These are phyloP conservation scores for Fusarium setosum DNA, from an alignment of 2,329 filamentous ascomycete species.

Conservation along the genomic window DNA sequence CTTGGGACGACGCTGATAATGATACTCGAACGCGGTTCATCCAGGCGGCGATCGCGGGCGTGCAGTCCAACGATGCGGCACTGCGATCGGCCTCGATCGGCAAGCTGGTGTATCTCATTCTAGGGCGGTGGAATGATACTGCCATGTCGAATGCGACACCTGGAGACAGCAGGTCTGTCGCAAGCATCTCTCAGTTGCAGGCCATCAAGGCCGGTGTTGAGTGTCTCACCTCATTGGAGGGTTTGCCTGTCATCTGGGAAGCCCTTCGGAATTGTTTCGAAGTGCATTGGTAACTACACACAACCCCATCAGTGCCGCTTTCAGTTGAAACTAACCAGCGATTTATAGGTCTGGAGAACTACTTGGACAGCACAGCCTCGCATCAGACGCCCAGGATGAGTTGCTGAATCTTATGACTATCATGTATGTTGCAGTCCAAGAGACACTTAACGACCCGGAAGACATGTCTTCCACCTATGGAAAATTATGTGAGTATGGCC, in stretches of 20 bases:
- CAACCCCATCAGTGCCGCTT: background rate
- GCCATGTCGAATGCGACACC: constrained; percentile 61
- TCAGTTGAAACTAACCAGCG: constrained; percentile 42
- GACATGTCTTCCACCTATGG: constrained; percentile 59
- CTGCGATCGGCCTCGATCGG: constrained; percentile 65
- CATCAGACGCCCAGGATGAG: constrained; percentile 68
- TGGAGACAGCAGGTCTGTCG: constrained; percentile 59
- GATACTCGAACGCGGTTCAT: constrained; percentile 69
- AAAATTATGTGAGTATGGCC: constrained; percentile 61
- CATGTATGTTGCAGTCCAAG: constrained; percentile 70
- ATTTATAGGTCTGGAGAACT: constrained; percentile 58
- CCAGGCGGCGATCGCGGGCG: constrained; percentile 58
- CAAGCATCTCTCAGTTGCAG: constrained; percentile 66
- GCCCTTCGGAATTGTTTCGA: constrained; percentile 62
- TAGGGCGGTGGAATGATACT: constrained; percentile 78
- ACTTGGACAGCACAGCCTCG: constrained; percentile 51
- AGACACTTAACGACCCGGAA: constrained; percentile 62
- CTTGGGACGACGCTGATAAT: constrained; percentile 75
- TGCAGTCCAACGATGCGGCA: constrained; percentile 58
- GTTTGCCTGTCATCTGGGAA: constrained; percentile 63
- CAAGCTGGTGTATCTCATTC: constrained; percentile 69
- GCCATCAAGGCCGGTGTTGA: constrained; percentile 67
- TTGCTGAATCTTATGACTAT: constrained; percentile 72
- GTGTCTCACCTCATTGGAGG: constrained; percentile 62
- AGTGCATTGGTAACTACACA: constrained; percentile 59